Evolutionary conservation across 1,139 yeast genomes (phyloP).

Genomic region (Zygosaccharomyces sapae): DNA sequence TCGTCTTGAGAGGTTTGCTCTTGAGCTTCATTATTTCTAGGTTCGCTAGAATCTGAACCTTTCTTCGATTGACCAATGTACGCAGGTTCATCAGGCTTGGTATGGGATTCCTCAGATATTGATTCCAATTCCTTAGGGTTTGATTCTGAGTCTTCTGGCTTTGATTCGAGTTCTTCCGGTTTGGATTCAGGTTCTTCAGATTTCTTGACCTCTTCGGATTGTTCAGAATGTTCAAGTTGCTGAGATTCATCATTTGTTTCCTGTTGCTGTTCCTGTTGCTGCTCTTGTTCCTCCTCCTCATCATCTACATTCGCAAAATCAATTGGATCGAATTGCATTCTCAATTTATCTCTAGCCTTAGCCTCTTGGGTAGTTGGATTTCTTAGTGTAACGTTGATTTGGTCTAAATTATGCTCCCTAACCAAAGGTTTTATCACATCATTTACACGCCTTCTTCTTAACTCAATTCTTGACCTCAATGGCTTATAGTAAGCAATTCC

Average conservation of each 20-base stretch:
- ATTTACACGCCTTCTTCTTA: conserved; percentile 76
- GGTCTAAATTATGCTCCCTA: conserved; percentile 41
- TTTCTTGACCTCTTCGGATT: too few relatives aligned
- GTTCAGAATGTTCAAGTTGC: background rate
- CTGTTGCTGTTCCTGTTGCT: conserved; percentile 13
- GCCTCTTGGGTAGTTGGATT: conserved; percentile 37
- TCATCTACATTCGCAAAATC: conserved; percentile 37
- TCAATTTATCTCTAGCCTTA: conserved; percentile 32
- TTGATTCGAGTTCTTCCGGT: background rate
- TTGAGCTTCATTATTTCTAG: background rate
- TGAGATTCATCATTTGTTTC: conserved; percentile 2
- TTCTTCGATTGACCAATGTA: background rate
- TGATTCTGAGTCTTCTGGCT: too few relatives aligned
- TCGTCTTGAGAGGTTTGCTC: background rate
- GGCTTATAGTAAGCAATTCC: conserved; percentile 73
- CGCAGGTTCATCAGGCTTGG: background rate
- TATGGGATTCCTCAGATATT: background rate
- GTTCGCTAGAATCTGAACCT: background rate
- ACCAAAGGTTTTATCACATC: conserved; percentile 42
- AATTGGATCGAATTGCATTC: conserved; percentile 38
- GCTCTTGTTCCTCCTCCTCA: conserved; percentile 21
- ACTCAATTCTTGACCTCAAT: conserved; percentile 68
- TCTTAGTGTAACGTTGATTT: conserved; percentile 34
- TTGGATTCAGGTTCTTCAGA: background rate
- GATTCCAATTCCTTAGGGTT: background rate